Base-by-base conservation (phyloP, 73 alveolate species). In the Paramecium octaurelia region DNA sequence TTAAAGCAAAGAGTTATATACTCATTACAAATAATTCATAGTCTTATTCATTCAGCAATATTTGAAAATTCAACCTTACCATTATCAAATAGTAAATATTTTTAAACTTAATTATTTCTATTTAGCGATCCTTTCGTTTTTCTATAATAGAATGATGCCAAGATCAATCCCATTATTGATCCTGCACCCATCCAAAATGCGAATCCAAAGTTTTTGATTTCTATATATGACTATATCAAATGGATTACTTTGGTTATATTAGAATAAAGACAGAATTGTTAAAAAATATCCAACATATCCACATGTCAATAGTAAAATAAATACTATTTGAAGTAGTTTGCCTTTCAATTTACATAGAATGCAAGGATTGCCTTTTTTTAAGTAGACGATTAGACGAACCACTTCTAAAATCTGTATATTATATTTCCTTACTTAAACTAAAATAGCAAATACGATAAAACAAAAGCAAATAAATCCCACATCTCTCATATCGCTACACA, bases 141-240 rank as follows among this genome's bases (percentile, higher is more conserved):
- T 73, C 87, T 73, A 73, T 73, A 73, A 40, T 73, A 73, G 10
- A 64, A 12, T 31, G 84, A 64, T 3, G 7, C 31, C 40, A 73
- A 18, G n/a, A 73, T 36, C 36, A 73, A 35, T 29, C 18, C 35
- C 3, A 73, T 11, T 16, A 73, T 31, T 36, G 57, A 36, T 31
- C 87, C 87, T 4, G 46, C 31, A 12, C 87, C 87, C 54, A 73
- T 73, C 87, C 87, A 73, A 73, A 35, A 73, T 34, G 64, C 14
- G 9, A 38, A 38, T 38, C 87, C 87, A 14, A 73, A 35, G 40
- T 35, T 16, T 10, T 40, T 73, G 14, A 73, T 58, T n/a, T 18
- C 87, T 73, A 35, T 36, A 64, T 64, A 59, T 59, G 20, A 43
- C n/a, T 59, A 59, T 20, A 59, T 59, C 59, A 48, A 48, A 12